phyloP scores from a whole-genome alignment of 1,284 basidiomycete species.

The Cutaneotrichosporon cutaneum region DNA sequence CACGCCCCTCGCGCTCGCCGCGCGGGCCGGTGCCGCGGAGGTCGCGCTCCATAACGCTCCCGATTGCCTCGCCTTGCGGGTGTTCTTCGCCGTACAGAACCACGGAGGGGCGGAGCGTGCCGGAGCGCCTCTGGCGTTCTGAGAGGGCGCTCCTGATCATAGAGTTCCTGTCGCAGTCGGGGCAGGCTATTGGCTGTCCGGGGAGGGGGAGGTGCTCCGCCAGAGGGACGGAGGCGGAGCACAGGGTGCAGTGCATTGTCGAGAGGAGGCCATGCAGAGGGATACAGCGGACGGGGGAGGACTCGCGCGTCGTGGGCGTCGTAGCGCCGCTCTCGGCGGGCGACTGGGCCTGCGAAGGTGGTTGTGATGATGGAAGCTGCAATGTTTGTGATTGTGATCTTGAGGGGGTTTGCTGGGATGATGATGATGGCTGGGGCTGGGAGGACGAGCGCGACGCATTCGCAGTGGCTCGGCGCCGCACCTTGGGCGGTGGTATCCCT shows the following conservation, averaged over 20 bases:
- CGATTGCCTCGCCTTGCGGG: conserved; percentile 82
- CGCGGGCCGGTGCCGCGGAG: conserved; percentile 60
- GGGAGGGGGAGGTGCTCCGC: conserved; percentile 61
- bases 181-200: conserved; percentile 67
- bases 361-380: neutral
- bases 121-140: conserved; percentile 77
- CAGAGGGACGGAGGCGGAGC: conserved; percentile 69
- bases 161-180: conserved; percentile 71
- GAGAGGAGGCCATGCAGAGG: conserved; percentile 86
- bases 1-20: conserved; percentile 37
- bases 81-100: conserved; percentile 89
- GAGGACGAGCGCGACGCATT: too few species aligned
- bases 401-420: neutral
- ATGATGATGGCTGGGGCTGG: neutral
- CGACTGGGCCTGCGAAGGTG: neutral
- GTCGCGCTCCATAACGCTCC: conserved; percentile 72
- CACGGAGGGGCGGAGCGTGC: conserved; percentile 78
- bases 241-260: conserved; percentile 75
- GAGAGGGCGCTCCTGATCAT: conserved; percentile 69
- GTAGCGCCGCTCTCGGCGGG: neutral
- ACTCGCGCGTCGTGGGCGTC: neutral
- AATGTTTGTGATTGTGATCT: neutral
- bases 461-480: neutral
- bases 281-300: conserved; percentile 62
- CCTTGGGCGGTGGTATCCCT: conserved; percentile 30